phyloP scores from a whole-genome alignment of 164 flowering plant genomes.

The Stephania yunnanensis region DNA sequence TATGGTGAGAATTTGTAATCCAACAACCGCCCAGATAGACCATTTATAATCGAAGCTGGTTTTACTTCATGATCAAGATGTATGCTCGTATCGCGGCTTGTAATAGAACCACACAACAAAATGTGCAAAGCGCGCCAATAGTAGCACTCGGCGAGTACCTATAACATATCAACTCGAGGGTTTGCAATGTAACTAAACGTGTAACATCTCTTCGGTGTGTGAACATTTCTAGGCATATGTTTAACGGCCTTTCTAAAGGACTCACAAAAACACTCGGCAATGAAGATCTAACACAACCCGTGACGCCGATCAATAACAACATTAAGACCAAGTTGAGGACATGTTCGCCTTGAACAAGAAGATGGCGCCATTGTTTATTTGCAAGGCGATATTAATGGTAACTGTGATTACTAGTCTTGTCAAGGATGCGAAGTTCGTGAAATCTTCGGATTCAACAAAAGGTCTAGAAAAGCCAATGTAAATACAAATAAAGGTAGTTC shows the following conservation, averaged over 20 bases:
- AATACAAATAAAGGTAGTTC: background rate
- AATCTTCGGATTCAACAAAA: background rate
- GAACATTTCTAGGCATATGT: background rate
- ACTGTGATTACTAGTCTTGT: background rate
- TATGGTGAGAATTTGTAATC: background rate
- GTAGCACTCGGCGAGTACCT: background rate
- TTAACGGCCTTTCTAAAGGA: background rate
- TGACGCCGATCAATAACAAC: background rate
- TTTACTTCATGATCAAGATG: background rate
- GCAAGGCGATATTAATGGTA: background rate
- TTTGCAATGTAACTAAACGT: background rate
- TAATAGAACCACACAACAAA: background rate
- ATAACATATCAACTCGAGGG: background rate
- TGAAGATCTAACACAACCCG: background rate
- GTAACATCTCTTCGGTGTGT: background rate
- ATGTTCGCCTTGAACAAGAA: conserved; percentile 4
- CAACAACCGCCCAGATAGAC: conserved; percentile 1
- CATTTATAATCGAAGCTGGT: conserved; percentile 6
- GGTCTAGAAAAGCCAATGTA: background rate
- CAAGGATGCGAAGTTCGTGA: background rate
- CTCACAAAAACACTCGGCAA: background rate
- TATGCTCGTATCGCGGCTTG: background rate
- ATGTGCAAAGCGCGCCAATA: background rate
- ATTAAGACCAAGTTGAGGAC: background rate
- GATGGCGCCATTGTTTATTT: background rate